Conservation (phyloP, 306 rosid genomes). For the Fagus crenata region DNA sequence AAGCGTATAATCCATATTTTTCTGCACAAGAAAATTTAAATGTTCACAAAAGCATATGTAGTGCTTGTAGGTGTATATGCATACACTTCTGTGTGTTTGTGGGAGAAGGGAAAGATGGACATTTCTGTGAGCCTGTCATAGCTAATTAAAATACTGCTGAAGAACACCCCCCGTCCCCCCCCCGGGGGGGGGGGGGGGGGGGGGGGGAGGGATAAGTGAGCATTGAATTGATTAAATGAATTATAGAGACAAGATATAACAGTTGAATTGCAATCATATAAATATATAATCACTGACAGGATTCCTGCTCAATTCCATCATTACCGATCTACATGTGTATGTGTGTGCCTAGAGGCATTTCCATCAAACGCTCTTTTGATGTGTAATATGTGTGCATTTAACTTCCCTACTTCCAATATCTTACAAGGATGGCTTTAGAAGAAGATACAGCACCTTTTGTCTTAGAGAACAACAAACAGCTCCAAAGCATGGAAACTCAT, state of each 20-base stretch:
- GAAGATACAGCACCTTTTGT: slow-evolving; percentile 63
- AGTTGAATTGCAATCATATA: background rate
- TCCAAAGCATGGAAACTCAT: slow-evolving; percentile 95
- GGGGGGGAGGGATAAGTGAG: background rate
- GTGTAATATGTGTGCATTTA: background rate
- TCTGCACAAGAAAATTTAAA: slow-evolving; percentile 53
- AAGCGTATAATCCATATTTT: slow-evolving; percentile 80
- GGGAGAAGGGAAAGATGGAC: too few relatives aligned
- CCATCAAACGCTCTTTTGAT: background rate
- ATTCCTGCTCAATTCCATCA: background rate
- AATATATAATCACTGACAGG: background rate
- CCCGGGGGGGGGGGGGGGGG: too few relatives aligned
- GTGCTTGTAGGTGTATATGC: slow-evolving; percentile 4
- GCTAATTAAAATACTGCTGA: background rate
- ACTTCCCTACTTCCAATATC: slow-evolving; percentile 6
- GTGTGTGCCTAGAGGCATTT: slow-evolving; percentile 7
- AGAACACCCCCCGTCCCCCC: background rate
- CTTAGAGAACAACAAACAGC: slow-evolving; percentile 89
- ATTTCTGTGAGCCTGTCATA: too few relatives aligned
- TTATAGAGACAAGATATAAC: background rate
- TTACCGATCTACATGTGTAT: background rate
- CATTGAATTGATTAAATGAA: background rate
- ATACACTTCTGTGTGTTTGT: background rate
- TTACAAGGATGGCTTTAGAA: slow-evolving; percentile 20
- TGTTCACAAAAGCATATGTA: slow-evolving; percentile 16